phyloP scores from a whole-genome alignment of 495 filamentous ascomycete genomes.

The Pyrenula massariospora region DNA sequence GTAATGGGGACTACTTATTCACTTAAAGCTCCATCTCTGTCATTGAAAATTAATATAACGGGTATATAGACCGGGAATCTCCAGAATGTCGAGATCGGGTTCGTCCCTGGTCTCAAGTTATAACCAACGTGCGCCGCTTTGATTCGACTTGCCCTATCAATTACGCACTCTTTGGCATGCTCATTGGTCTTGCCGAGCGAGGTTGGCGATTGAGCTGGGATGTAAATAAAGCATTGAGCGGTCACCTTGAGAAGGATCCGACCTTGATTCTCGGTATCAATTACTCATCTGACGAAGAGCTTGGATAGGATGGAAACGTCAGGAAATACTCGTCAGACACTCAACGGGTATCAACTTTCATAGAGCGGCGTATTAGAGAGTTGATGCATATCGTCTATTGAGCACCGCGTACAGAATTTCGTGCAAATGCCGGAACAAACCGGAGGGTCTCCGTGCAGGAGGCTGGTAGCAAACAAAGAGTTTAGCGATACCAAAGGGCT shows the following conservation, averaged over 20 bases:
- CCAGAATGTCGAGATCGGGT: background rate
- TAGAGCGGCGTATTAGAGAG: too few relatives aligned
- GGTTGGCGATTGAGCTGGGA: background rate
- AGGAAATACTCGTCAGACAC: background rate
- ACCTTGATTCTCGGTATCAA: background rate
- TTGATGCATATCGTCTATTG: too few relatives aligned
- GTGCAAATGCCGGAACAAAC: too few relatives aligned
- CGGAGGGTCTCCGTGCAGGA: too few relatives aligned
- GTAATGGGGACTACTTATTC: background rate
- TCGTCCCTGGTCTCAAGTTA: background rate
- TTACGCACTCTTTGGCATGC: background rate
- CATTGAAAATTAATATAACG: background rate
- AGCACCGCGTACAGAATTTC: too few relatives aligned
- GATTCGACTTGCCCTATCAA: background rate
- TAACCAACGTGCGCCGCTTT: background rate
- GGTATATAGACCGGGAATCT: background rate
- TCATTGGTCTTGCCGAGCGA: background rate
- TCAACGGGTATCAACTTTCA: too few relatives aligned
- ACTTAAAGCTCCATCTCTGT: background rate
- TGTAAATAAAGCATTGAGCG: background rate
- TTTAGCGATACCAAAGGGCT: too few relatives aligned
- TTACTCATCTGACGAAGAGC: background rate
- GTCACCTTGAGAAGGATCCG: background rate
- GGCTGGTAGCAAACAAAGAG: too few relatives aligned
- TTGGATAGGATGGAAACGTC: background rate